Base-by-base conservation (phyloP, 495 filamentous ascomycete genomes). In the Hypoxylon crocopeplum region DNA sequence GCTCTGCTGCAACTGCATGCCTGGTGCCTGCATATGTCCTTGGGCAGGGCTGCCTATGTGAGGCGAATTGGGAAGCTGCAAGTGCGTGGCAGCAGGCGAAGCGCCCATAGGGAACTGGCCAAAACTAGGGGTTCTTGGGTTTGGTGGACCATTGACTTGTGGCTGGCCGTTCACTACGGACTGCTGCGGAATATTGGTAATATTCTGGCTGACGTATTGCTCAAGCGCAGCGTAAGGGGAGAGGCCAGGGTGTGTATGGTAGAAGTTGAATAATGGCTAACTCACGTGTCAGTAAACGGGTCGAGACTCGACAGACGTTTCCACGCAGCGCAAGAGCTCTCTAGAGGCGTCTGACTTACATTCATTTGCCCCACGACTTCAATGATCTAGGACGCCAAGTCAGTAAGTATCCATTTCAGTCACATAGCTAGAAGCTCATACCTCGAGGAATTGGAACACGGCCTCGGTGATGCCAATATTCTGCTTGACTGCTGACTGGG, bases 281-380 rank as follows among this genome's bases (percentile, higher is more conserved):
- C n/a, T 15, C 10, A 22, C n/a, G 33, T 1, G 49, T 64, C 24
- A 64, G 60, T 46, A 32, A 36, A 1, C 8, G 47, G 15, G 17
- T 41, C 22, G 1, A 11, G 11, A 5, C 33, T 49, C 32, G 13
- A 0, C 17, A 30, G 1, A 7, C 3, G 5, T 12, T 15, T 2
- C 15, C 16, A 27, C 5, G 7, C n/a, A 7, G 17, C 22, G 5
- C 19, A 41, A 2, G n/a, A 15, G 16, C 16, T 12, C 7, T 15
- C 11, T 12, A 8, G 37, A 37, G 16, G 17, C 1, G 17, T 12
- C 3, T 4, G 24, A 70, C 68, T 68, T 42, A 70, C 68, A 42
- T 82, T 85, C 88, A 92, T 90, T 50, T 86, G 82, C 6, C 86
- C 87, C 52, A 91, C 84, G 12, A 88, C 86, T 69, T 92, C 88